Evolutionary conservation across 768 basidiomycete genomes (phyloP).

Genomic region (Boletus coccyginus): DNA sequence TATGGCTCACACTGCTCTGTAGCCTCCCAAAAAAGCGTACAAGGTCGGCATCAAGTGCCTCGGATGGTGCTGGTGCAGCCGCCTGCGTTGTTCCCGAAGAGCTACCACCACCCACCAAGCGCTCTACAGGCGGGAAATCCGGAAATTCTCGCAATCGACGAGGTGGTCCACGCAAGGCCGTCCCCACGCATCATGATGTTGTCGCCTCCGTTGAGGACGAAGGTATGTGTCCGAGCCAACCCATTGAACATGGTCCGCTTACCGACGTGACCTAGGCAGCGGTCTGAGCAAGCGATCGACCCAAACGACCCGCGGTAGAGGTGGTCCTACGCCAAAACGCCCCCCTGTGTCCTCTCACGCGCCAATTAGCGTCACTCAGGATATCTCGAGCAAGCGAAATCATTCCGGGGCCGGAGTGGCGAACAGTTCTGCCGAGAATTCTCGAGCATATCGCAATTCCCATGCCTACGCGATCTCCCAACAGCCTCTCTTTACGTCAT

Average conservation of each 20-base stretch:
- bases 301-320: slow-evolving; percentile 41
- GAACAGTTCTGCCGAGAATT: slow-evolving; percentile 43
- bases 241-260: slow-evolving; percentile 14
- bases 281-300: slow-evolving; percentile 34
- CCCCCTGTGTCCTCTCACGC: slow-evolving; percentile 31
- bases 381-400: slow-evolving; percentile 49
- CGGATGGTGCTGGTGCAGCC: slow-evolving; percentile 50
- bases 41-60: slow-evolving; percentile 69
- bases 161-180: slow-evolving; percentile 30
- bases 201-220: slow-evolving; percentile 50
- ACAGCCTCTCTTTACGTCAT: slow-evolving; percentile 77
- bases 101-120: slow-evolving; percentile 35
- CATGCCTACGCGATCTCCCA: slow-evolving; percentile 79
- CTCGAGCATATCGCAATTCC: slow-evolving; percentile 72
- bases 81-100: slow-evolving; percentile 40
- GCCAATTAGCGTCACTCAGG: slow-evolving; percentile 36
- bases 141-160: slow-evolving; percentile 29
- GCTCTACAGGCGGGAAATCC: slow-evolving; percentile 25
- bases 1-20: slow-evolving; percentile 13
- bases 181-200: slow-evolving; percentile 20
- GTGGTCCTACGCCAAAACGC: slow-evolving; percentile 30
- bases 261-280: slow-evolving; percentile 40
- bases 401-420: slow-evolving; percentile 37
- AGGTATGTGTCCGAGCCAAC: slow-evolving; percentile 42
- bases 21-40: slow-evolving; percentile 67